Evolutionary conservation across 352 stramenopile species (phyloP), one percentile per base, ranked within the genome.

Genomic region (Globisporangium iwayamae): DNA sequence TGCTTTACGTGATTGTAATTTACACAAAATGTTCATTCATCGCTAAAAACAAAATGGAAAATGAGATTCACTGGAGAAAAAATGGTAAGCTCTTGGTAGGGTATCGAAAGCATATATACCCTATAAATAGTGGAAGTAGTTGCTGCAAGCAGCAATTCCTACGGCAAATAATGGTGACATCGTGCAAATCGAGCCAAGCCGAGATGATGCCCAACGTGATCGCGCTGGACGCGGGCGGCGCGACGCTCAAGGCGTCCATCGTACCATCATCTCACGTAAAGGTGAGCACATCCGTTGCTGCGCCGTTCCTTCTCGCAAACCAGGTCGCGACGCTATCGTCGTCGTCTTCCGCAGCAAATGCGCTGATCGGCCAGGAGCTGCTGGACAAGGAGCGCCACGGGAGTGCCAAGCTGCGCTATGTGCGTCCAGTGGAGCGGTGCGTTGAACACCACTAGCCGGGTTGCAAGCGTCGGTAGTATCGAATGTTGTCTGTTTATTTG

Each of bases 191-290:
- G 39, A 46, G 39, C 39, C 39, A 8, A 20, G 16, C 3, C 22
- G 16, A 20, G 22, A 36, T 5, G 18, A 56, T 62, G 39, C 58
- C 34, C 13, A 51, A 38, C 7, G 78, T 87, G 10, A 64, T 90
- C 20, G 80, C 72, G 28, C 63, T 92, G 36, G 83, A 92, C 54
- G 71, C 71, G 1, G 83, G 83, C 51, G 83, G 81, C 54, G 76
- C 74, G 48, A 82, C 81, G 67, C 69, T 92, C 53, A 88, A 89
- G 68, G 81, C 83, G 62, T 75, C 79, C 22, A 69, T 87, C 18
- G 70, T 86, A 3, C 30, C 3, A 9, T 28, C 20, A 20, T 22
- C 8, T 4, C 62, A 16, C 51, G 56, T 14, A n/a, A 45, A 32
- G 13, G 8, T 11, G 18, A 34, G 34, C 10, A 43, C 58, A 14